Evolutionary conservation across 352 stramenopile species (phyloP), one percentile per base, ranked within the genome.

Genomic region (Globisporangium apiculatum): DNA sequence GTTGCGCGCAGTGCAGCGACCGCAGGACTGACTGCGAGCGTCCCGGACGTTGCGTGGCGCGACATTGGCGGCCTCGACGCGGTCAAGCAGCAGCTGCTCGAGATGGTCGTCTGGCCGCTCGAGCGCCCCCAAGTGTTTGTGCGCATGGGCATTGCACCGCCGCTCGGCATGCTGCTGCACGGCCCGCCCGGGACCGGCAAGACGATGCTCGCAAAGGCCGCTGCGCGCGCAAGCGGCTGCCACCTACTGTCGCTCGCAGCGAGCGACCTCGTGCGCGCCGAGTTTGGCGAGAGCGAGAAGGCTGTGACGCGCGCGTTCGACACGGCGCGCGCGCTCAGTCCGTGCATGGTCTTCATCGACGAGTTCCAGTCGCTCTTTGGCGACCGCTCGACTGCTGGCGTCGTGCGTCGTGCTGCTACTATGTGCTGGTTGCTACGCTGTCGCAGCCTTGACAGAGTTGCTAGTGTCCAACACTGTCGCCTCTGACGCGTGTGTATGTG

Each of bases 311-410:
- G 69, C 3, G 71, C 78, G 3, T 95, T 95, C 40, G 76, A 87
- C 47, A 86, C 79, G 7, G 83, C 86, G 5, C 73, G 78, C 4
- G 72, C 78, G 4, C 60, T 91, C 12, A 91, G 80, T 69, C 86
- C 86, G 14, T 95, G 86, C 53, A 82, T 95, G 69, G 61, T 95
- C 7, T 95, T 95, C 60, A 89, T 95, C 43, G 86, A 95, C 53
- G 86, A 95, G 63, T 94, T 95, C 56, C 82, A 95, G 61, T 91
- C 86, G 9, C 57, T 95, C 0, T 95, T 95, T 60, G 85, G 82
- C 5, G 89, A 80, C 41, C 76, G 85, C 51, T 75, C 71, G n/a
- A 91, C 79, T 0, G 75, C 79, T 45, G 85, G 85, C 17, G 66
- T 72, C 47, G 76, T 87, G 54, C 41, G 61, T 69, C 3, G 3